Percentiles rank a stretch among this genome's conserved stretches.
Evolutionary conservation across 345 rosid species (phyloP).

Genomic region (Theobroma cacao): DNA sequence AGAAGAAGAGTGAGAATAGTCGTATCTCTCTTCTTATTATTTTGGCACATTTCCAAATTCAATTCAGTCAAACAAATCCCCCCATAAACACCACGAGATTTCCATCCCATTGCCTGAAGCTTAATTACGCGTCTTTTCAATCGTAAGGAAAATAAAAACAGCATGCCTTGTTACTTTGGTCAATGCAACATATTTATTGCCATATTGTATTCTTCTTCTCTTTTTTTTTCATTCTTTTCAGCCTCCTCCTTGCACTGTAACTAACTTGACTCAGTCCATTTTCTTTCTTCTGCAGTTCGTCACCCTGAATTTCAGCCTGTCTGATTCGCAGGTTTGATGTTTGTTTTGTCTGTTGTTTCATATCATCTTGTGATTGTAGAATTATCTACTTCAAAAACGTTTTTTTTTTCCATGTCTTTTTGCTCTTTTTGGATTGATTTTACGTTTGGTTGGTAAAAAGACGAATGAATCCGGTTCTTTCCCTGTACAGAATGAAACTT

Average conservation of each 20-base stretch:
- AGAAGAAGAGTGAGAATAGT: constrained; percentile 13
- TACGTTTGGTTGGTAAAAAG: background rate
- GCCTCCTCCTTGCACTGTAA: background rate
- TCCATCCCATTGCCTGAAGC: constrained; percentile 10
- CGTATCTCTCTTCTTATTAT: constrained; percentile 9
- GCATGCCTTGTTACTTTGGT: background rate
- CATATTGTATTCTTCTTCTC: background rate
- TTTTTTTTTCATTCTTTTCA: background rate
- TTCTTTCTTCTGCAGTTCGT: background rate
- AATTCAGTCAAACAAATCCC: constrained; percentile 17
- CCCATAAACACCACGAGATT: constrained; percentile 16
- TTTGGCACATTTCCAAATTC: background rate
- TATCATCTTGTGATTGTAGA: background rate
- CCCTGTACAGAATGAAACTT: background rate
- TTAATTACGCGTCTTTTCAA: constrained; percentile 10
- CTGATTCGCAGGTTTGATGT: constrained; percentile 2
- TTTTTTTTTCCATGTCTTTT: background rate
- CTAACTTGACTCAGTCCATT: background rate
- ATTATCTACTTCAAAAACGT: background rate
- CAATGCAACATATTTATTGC: background rate
- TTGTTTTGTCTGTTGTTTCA: background rate
- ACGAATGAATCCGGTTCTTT: background rate
- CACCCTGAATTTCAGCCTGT: background rate
- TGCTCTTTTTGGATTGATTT: background rate
- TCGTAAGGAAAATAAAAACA: background rate